phyloP scores from a whole-genome alignment of 176 grass and related monocot genomes.

The Ananas comosus region DNA sequence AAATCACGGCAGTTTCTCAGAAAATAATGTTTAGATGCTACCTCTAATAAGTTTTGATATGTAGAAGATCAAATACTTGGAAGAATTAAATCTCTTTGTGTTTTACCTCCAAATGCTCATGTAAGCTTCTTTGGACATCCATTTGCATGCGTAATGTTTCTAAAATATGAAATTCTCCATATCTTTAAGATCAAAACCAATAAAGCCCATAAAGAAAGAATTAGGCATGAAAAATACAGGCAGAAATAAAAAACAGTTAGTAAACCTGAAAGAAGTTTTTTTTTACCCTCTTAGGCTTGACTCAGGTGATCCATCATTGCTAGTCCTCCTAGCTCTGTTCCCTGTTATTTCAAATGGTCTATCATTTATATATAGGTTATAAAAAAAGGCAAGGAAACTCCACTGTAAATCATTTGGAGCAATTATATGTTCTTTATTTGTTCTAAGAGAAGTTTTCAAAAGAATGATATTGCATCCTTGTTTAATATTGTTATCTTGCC shows the following conservation, averaged over 20 bases:
- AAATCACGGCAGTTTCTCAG: not conserved
- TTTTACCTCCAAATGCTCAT: conserved; percentile 11
- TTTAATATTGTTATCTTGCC: too few relatives aligned
- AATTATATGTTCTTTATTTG: not conserved
- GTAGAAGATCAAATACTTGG: not conserved
- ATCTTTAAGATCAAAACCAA: not conserved
- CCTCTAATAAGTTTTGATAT: not conserved
- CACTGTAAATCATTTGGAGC: not conserved
- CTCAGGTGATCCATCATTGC: not conserved
- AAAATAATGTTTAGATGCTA: not conserved
- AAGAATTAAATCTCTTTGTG: not conserved
- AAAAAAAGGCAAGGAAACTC: not conserved
- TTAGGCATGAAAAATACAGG: not conserved
- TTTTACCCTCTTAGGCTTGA: not conserved
- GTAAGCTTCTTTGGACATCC: conserved; percentile 7
- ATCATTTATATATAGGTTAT: not conserved
- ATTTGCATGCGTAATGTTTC: conserved; percentile 12
- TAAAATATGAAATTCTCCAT: not conserved
- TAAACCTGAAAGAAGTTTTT: not conserved
- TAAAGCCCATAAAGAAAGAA: not conserved
- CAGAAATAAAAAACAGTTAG: not conserved
- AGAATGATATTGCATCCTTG: too few relatives aligned
- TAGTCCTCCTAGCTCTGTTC: not conserved
- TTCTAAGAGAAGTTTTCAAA: not conserved
- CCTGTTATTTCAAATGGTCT: not conserved